Evolutionary conservation across 2,329 filamentous ascomycete genomes (phyloP), one percentile per base, ranked within the genome.

Genomic region (Didymella sp.): DNA sequence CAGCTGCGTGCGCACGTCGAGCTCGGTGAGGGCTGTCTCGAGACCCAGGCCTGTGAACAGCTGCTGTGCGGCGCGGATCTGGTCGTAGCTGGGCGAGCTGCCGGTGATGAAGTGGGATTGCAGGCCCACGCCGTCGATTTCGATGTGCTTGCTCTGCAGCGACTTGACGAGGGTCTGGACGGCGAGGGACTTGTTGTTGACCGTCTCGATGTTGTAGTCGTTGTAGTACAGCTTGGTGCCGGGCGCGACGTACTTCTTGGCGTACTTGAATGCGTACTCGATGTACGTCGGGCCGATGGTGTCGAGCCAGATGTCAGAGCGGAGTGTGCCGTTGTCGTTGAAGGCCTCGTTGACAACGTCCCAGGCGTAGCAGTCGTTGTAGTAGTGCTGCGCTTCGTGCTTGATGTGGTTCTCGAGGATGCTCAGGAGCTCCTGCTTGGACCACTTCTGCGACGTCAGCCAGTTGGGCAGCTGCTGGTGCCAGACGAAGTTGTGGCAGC

Each of bases 281-380:
- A 89, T 80, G 73, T 83, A 89, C 38, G 80, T 78, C 11, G 81
- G 80, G 21, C 85, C 85, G 17, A 88, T 80, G 28, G 80, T 80
- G 27, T 79, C 71, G 71, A 82, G 81, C 74, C 86, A 89, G 59
- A 87, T 79, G 52, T 74, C 79, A 55, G 77, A 66, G 53, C 85
- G 78, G 73, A 78, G 84, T 7, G 77, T 80, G 13, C 84, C 85
- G 62, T 84, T 81, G 19, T 88, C 86, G 55, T 82, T 80, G 37
- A 87, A 78, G 4, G 81, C 83, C 76, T 89, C 86, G 70, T 89
- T 89, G 22, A 88, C 81, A 0, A 89, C 86, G 53, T 89, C 86
- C 86, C 86, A 89, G 27, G 82, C 80, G 69, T 85, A 84, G 73
- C 86, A 87, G 63, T 84, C 78, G 52, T 84, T 82, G 71, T 82